Percentiles rank a stretch among this genome's conserved stretches.
Evolutionary conservation across 345 rosid species (phyloP).

Genomic region (Populus alba): DNA sequence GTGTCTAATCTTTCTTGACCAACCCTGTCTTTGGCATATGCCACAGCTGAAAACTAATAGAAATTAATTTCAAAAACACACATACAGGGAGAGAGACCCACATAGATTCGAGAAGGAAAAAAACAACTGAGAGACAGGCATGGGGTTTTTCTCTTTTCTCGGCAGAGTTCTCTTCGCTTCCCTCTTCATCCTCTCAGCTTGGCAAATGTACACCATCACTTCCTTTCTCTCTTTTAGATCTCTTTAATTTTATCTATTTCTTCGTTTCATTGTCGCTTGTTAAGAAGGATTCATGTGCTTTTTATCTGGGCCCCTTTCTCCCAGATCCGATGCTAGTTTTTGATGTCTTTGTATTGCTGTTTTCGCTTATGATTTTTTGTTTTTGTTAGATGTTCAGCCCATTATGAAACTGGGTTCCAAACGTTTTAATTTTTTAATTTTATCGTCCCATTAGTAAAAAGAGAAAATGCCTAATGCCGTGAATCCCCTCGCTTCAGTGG

Average conservation of each 20-base stretch:
- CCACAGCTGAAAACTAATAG: background rate
- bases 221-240: constrained; percentile 14
- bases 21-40: background rate
- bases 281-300: background rate
- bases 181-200: constrained; percentile 82
- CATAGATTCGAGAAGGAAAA: background rate
- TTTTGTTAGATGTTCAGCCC: background rate
- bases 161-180: constrained; percentile 93
- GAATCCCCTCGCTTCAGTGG: background rate
- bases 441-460: background rate
- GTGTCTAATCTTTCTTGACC: background rate
- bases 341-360: background rate
- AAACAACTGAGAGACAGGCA: constrained; percentile 11
- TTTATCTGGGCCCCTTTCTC: background rate
- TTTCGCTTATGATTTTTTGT: background rate
- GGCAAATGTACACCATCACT: constrained; percentile 61
- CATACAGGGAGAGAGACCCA: background rate
- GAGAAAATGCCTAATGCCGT: background rate
- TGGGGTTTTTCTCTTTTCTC: constrained; percentile 90
- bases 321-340: background rate
- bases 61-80: background rate
- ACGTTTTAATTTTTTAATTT: background rate
- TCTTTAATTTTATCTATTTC: background rate
- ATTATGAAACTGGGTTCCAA: background rate
- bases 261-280: background rate